These are phyloP conservation scores for Colletotrichum sp. DNA, from an alignment of 2,329 filamentous ascomycete species.

Conservation along the genomic window DNA sequence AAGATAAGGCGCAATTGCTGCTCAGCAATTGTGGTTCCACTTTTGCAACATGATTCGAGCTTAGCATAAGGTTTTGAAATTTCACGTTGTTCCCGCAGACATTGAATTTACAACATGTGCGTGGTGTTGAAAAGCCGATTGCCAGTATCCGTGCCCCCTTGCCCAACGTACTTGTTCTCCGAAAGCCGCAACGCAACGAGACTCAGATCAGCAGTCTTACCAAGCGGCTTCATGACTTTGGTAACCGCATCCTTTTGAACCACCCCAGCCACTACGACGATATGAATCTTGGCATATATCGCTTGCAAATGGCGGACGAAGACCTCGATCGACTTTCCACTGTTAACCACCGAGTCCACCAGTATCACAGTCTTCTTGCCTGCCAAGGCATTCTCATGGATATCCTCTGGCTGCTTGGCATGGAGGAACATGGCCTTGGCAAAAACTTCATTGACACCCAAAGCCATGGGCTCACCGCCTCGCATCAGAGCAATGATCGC, in stretches of 20 bases:
- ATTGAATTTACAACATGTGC: constrained; percentile 34
- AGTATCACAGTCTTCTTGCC: constrained; percentile 49
- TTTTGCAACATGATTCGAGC: no score
- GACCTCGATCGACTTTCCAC: constrained; percentile 51
- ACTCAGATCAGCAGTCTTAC: constrained; percentile 31
- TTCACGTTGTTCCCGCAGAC: no score
- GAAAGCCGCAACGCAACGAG: constrained; percentile 61
- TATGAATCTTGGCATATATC: constrained; percentile 41
- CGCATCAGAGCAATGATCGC: constrained; percentile 67
- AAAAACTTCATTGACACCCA: constrained; percentile 60
- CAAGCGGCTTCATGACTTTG: constrained; percentile 23
- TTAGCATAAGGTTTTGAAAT: no score
- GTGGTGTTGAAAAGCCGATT: constrained; percentile 66
- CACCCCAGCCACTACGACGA: constrained; percentile 61
- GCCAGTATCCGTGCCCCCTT: constrained; percentile 59
- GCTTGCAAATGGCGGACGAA: constrained; percentile 54
- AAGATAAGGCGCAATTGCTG: no score
- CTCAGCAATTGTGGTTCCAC: no score
- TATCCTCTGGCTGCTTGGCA: constrained; percentile 39
- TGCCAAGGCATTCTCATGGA: constrained; percentile 46
- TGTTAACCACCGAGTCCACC: constrained; percentile 68
- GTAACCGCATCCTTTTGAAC: constrained; percentile 46
- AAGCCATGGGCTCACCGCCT: constrained; percentile 66
- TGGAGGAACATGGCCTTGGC: constrained; percentile 58
- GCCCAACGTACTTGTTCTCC: constrained; percentile 59